Conservation (phyloP, 768 basidiomycete species). For the Cubamyces lactineus region DNA sequence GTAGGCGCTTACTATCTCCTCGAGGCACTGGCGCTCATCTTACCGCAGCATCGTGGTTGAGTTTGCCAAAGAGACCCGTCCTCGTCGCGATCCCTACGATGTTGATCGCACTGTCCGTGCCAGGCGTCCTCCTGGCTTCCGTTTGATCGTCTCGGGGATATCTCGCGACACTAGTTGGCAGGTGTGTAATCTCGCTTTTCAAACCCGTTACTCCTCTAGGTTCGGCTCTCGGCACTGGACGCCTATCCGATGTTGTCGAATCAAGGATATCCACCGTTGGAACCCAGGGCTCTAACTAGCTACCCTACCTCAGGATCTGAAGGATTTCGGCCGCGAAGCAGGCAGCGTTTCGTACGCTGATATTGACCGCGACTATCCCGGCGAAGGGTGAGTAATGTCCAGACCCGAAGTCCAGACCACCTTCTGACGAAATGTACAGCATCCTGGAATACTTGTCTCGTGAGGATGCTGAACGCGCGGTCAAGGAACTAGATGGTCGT, state of each 20-base stretch:
- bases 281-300: conserved; percentile 28
- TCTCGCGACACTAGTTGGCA: conserved; percentile 98
- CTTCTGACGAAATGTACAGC: conserved; percentile 43
- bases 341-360: conserved; percentile 95
- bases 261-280: conserved; percentile 24
- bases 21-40: neutral
- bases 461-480: conserved; percentile 93
- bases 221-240: neutral
- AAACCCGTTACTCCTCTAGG: neutral
- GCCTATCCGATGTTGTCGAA: neutral
- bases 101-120: conserved; percentile 66
- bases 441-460: conserved; percentile 88
- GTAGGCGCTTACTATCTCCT: conserved; percentile 44
- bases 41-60: conserved; percentile 85
- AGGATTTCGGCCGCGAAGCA: conserved; percentile 95
- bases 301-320: conserved; percentile 77
- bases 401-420: neutral
- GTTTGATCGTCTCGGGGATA: conserved; percentile 85
- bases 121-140: conserved; percentile 78
- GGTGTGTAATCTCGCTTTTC: conserved; percentile 62
- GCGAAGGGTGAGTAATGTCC: conserved; percentile 76
- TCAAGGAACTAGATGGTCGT: conserved; percentile 81
- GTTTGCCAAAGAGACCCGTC: conserved; percentile 91
- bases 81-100: conserved; percentile 78
- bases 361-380: conserved; percentile 84